These are phyloP conservation scores for Pythium aphanidermatum DNA, from an alignment of 352 stramenopile genomes.

Conservation along the genomic window DNA sequence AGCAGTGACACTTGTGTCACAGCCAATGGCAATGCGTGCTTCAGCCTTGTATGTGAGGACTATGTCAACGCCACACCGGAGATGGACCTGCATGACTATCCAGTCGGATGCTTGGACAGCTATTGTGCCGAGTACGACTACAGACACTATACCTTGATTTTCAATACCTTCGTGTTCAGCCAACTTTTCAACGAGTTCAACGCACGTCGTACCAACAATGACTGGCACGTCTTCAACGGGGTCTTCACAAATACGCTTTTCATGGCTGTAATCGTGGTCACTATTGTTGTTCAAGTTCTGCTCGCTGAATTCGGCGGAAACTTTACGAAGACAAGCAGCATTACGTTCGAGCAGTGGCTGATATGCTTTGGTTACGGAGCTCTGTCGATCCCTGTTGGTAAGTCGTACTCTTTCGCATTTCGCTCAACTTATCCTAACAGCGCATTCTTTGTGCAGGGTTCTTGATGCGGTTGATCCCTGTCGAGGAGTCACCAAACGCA, in stretches of 20 bases:
- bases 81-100: conserved; percentile 34
- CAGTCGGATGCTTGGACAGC: conserved; percentile 37
- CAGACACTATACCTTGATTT: conserved; percentile 95
- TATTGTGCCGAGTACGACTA: conserved; percentile 67
- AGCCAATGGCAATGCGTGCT: conserved; percentile 35
- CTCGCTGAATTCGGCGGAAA: conserved; percentile 94
- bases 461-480: conserved; percentile 68
- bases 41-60: conserved; percentile 46
- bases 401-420: conserved; percentile 8
- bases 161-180: conserved; percentile 98
- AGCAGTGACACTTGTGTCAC: conserved; percentile 37
- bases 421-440: background rate
- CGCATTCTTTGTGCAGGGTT: conserved; percentile 28
- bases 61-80: conserved; percentile 38
- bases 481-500: conserved; percentile 52
- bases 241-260: conserved; percentile 92
- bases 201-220: conserved; percentile 87
- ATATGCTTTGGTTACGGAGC: conserved; percentile 52
- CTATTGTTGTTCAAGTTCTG: conserved; percentile 92
- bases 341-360: conserved; percentile 59
- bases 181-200: conserved; percentile 93
- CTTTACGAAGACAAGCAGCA: conserved; percentile 71
- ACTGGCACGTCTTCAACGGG: conserved; percentile 93
- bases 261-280: conserved; percentile 89
- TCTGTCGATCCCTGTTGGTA: conserved; percentile 67